These are phyloP conservation scores for Pseudopyrenochaeta lycopersici DNA, from an alignment of 2,329 filamentous ascomycete genomes.

Conservation along the genomic window DNA sequence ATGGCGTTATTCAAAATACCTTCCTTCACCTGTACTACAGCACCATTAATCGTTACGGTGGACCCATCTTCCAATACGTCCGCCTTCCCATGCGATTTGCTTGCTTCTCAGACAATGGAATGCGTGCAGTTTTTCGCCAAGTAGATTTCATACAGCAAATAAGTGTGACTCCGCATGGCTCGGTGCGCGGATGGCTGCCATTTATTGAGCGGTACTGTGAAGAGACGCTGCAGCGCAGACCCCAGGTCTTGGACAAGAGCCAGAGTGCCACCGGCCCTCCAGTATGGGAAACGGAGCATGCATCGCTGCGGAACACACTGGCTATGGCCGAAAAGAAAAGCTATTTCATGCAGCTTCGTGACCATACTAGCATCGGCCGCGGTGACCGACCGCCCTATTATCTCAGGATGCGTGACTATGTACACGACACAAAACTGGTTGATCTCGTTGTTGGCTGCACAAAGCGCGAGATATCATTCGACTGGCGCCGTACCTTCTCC, in stretches of 20 bases:
- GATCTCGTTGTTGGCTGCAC: neutral
- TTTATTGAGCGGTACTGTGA: slow-evolving; percentile 25
- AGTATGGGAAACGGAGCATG: slow-evolving; percentile 21
- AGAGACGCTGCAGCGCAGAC: slow-evolving; percentile 14
- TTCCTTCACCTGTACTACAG: slow-evolving; percentile 27
- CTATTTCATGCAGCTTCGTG: slow-evolving; percentile 12
- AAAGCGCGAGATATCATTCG: neutral
- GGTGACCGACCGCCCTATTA: slow-evolving; percentile 24
- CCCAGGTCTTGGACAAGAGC: slow-evolving; percentile 13
- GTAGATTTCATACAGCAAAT: slow-evolving; percentile 6
- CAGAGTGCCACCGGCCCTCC: slow-evolving; percentile 4
- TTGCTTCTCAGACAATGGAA: slow-evolving; percentile 14
- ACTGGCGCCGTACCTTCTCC: neutral
- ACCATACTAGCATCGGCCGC: slow-evolving; percentile 24
- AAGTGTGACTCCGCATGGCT: slow-evolving; percentile 1
- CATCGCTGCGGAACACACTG: slow-evolving; percentile 11
- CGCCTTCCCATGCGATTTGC: slow-evolving; percentile 25
- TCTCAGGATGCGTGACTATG: neutral
- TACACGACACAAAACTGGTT: neutral
- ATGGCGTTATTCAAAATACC: slow-evolving; percentile 15
- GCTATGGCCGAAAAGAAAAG: slow-evolving; percentile 3
- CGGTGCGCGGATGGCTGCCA: slow-evolving; percentile 28
- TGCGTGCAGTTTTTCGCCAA: slow-evolving; percentile 15
- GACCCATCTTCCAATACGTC: slow-evolving; percentile 16
- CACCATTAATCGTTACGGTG: slow-evolving; percentile 18